These are phyloP conservation scores for Corylus heterophylla DNA, from an alignment of 306 rosid species.

Conservation along the genomic window DNA sequence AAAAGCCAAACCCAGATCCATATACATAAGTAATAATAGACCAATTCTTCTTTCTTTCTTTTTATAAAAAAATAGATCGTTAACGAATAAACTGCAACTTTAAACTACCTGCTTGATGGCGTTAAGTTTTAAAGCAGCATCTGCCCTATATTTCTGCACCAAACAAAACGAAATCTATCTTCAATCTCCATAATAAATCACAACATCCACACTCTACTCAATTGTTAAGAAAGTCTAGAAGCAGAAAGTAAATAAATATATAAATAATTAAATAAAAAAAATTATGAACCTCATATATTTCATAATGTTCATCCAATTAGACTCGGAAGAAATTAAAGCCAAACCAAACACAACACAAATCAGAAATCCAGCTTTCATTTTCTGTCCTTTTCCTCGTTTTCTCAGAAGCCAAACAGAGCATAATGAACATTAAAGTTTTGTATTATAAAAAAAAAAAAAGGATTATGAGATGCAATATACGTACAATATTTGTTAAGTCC, in stretches of 20 bases:
- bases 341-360: neutral
- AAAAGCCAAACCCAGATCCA: constrained; percentile 6
- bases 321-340: constrained; percentile 16
- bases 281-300: neutral
- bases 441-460: neutral
- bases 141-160: constrained; percentile 75
- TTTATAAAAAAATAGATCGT: neutral
- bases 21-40: constrained; percentile 10
- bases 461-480: constrained; percentile 40
- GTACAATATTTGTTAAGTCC: constrained; percentile 74
- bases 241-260: constrained; percentile 1
- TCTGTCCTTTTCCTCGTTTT: constrained; percentile 7
- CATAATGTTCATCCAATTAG: neutral
- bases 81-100: neutral
- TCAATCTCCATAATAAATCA: constrained; percentile 28
- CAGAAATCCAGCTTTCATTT: constrained; percentile 4
- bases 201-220: constrained; percentile 19
- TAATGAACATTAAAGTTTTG: neutral
- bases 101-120: constrained; percentile 73
- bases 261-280: neutral
- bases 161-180: constrained; percentile 33
- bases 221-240: constrained; percentile 5
- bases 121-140: constrained; percentile 49
- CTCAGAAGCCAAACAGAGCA: constrained; percentile 27
- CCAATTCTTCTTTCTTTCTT: neutral